Evolutionary conservation across 208 protist species (phyloP).

Genomic region (Leishmania amazonensis): DNA sequence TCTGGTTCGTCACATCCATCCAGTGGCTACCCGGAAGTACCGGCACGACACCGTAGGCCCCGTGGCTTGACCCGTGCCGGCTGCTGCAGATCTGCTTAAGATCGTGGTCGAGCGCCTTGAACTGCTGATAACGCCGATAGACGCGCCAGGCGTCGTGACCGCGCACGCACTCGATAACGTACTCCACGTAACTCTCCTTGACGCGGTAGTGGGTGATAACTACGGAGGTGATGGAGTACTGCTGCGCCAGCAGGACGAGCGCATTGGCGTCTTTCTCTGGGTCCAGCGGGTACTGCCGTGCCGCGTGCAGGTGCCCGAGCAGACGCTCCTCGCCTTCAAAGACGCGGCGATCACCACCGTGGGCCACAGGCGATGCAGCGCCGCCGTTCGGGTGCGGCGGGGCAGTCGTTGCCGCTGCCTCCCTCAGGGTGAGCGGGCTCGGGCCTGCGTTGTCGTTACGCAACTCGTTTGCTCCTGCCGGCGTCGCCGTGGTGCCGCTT

Average conservation of each 20-base stretch:
- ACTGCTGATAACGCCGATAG: constrained; percentile 85
- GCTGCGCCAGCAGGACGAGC: constrained; percentile 24
- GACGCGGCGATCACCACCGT: constrained; percentile 20
- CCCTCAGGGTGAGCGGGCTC: no score
- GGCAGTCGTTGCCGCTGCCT: neutral
- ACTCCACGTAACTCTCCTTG: constrained; percentile 70
- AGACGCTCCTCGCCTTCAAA: constrained; percentile 33
- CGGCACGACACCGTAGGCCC: constrained; percentile 78
- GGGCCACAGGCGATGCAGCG: neutral
- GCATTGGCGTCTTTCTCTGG: constrained; percentile 28
- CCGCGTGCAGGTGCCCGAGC: constrained; percentile 15
- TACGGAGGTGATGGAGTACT: constrained; percentile 46
- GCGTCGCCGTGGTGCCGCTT: neutral
- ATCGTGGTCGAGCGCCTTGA: constrained; percentile 69
- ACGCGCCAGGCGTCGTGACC: constrained; percentile 60
- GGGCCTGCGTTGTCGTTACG: neutral
- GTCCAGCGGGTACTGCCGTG: constrained; percentile 29
- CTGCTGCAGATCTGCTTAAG: constrained; percentile 58
- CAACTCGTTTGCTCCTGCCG: neutral
- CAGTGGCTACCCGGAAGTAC: constrained; percentile 80
- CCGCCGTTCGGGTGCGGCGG: neutral
- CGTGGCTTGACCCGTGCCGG: constrained; percentile 41
- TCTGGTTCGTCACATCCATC: constrained; percentile 90
- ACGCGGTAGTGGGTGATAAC: constrained; percentile 71
- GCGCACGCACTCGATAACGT: constrained; percentile 65